phyloP scores from a whole-genome alignment of 2,329 filamentous ascomycete species.

The Colletotrichum higginsianum region DNA sequence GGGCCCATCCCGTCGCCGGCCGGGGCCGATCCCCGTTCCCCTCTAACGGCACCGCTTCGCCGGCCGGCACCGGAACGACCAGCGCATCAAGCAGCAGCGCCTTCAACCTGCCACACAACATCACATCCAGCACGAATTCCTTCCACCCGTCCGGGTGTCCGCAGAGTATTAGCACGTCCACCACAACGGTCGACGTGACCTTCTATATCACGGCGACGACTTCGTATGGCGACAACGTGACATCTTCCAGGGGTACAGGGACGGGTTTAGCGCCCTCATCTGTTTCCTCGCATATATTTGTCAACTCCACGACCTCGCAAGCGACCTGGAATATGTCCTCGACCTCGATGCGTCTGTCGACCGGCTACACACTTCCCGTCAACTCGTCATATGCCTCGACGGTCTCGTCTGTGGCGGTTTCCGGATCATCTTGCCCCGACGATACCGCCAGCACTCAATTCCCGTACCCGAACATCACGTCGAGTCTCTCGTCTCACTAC shows the following conservation, averaged over 20 bases:
- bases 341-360: constrained; percentile 1
- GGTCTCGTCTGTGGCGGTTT: background rate
- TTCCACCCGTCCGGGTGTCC: constrained; percentile 5
- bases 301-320: constrained; percentile 16
- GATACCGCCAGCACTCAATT: background rate
- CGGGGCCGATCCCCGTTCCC: constrained; percentile 6
- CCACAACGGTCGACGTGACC: constrained; percentile 52
- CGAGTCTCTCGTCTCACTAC: background rate
- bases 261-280: background rate
- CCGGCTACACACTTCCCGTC: background rate
- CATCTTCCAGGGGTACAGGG: constrained; percentile 13
- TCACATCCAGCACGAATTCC: constrained; percentile 1
- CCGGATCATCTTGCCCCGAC: constrained; percentile 18
- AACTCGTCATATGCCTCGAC: constrained; percentile 8
- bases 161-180: constrained; percentile 47
- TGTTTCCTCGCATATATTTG: background rate
- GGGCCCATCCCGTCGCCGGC: constrained; percentile 2
- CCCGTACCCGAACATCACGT: constrained; percentile 15
- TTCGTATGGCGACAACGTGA: constrained; percentile 37
- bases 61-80: constrained; percentile 8
- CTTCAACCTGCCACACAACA: constrained; percentile 9
- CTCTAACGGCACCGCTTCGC: constrained; percentile 34
- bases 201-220: constrained; percentile 51
- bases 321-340: constrained; percentile 14
- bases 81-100: constrained; percentile 10